phyloP scores from a whole-genome alignment of 1,284 basidiomycete genomes.

The Naganishia sp. region DNA sequence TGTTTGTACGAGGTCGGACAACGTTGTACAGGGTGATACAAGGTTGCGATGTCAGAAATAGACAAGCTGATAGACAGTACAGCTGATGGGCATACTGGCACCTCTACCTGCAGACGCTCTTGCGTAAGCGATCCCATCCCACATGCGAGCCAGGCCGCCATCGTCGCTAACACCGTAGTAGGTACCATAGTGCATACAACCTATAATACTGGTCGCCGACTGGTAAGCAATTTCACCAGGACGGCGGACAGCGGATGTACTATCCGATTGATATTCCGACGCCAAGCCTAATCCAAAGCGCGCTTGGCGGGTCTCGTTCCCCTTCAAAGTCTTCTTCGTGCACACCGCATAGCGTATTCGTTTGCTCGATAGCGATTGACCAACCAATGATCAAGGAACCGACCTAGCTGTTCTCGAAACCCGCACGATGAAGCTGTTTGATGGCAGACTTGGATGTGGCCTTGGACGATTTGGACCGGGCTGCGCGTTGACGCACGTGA shows the following conservation, averaged over 20 bases:
- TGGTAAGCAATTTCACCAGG: background rate
- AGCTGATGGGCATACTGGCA: too few relatives aligned
- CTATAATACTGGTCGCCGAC: background rate
- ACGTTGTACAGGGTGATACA: background rate
- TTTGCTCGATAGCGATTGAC: background rate
- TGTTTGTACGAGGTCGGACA: too few relatives aligned
- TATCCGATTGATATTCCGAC: background rate
- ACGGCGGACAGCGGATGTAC: background rate
- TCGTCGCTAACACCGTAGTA: too few relatives aligned
- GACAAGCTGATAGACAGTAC: too few relatives aligned
- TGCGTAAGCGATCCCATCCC: too few relatives aligned
- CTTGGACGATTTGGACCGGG: background rate
- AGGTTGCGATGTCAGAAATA: too few relatives aligned
- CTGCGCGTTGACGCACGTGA: background rate
- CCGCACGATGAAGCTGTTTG: too few relatives aligned
- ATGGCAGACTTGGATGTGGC: too few relatives aligned
- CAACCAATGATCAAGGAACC: background rate
- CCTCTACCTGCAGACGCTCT: too few relatives aligned
- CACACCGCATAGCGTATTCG: background rate
- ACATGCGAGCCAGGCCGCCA: background rate
- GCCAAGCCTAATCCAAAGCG: slow-evolving; percentile 12
- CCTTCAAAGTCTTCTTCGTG: background rate
- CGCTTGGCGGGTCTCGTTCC: slow-evolving; percentile 1
- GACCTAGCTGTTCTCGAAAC: too few relatives aligned
- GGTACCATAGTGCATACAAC: too few relatives aligned